Evolutionary conservation across 2,329 filamentous ascomycete genomes (phyloP), one percentile per base, ranked within the genome.

Genomic region (Colletotrichum euphorbiae): DNA sequence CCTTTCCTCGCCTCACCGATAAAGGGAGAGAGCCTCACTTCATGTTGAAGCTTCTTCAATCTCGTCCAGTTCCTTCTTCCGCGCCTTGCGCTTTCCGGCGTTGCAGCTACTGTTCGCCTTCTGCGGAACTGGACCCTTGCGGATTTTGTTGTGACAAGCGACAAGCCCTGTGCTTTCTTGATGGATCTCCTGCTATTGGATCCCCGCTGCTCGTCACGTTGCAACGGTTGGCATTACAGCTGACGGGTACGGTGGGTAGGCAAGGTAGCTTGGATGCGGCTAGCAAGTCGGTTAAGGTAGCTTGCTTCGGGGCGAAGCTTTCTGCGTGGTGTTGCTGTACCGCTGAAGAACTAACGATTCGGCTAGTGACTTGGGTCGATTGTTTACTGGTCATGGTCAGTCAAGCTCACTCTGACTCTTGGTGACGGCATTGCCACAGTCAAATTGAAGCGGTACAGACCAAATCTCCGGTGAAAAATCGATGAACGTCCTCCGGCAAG

Each of bases 381-480:
- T 24, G 21, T 40, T 54, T 60, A 43, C 58, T 50, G 62, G 48
- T 48, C 6, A 28, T 50, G 62, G 48, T 48, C 6, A 28, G 28
- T 24, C 43, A 57, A 57, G 59, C 45, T 57, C 52, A 57, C 45
- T 45, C 36, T 45, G 63, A 43, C 38, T 43, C 59, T 33, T 28
- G 24, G 15, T 45, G 57, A 43, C 31, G n/a, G 65, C 65, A 68
- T 68, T 68, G 40, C 31, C 46, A n/a, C 46, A 36, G 46, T 8
- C 54, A 46, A 55, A 31, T 54, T 68, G 54, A 59, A 33, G 13
- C 50, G 40, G 33, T 19, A 48, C 54, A 68, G 46, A 38, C 52
- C 65, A 54, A 65, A 68, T 68, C 54, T 65, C 61, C 65, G 65
- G 52, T 12, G 50, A 55, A 54, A 65, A 68, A 68, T 61, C 65